phyloP scores from a whole-genome alignment of 139 green algal genomes.

The Tetraselmis chui region DNA sequence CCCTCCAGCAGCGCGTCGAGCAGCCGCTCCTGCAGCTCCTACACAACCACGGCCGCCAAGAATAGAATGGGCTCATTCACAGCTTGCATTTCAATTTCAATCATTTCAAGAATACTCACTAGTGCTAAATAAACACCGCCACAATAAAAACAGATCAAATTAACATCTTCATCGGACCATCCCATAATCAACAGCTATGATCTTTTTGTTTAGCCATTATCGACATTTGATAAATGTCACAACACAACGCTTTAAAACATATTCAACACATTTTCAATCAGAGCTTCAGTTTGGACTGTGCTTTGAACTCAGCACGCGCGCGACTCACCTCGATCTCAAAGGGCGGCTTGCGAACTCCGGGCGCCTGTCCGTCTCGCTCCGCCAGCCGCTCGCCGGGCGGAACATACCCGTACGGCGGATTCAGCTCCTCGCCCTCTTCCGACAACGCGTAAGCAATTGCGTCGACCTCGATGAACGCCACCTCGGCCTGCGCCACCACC shows the following conservation, averaged over 20 bases:
- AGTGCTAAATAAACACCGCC: too few relatives aligned
- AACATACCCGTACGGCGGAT: not conserved
- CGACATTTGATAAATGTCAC: too few relatives aligned
- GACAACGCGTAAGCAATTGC: not conserved
- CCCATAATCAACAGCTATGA: too few relatives aligned
- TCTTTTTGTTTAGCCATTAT: too few relatives aligned
- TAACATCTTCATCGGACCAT: too few relatives aligned
- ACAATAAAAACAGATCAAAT: too few relatives aligned
- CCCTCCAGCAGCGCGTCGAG: slow-evolving; percentile 25
- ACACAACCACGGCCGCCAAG: not conserved
- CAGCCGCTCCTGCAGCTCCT: slow-evolving; percentile 10
- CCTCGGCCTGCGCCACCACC: slow-evolving; percentile 14
- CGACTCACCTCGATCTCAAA: not conserved
- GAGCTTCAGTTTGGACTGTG: too few relatives aligned
- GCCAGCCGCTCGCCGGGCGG: not conserved
- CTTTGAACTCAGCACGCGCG: too few relatives aligned
- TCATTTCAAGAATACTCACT: too few relatives aligned
- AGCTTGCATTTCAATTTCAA: too few relatives aligned
- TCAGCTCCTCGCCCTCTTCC: not conserved
- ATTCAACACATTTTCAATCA: too few relatives aligned
- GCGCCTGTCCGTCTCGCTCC: not conserved
- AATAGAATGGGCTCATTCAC: not conserved
- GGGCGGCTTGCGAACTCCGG: not conserved
- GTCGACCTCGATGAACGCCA: not conserved
- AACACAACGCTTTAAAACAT: too few relatives aligned